phyloP scores from a whole-genome alignment of 495 filamentous ascomycete species.

The Evansstolkia leycettana region DNA sequence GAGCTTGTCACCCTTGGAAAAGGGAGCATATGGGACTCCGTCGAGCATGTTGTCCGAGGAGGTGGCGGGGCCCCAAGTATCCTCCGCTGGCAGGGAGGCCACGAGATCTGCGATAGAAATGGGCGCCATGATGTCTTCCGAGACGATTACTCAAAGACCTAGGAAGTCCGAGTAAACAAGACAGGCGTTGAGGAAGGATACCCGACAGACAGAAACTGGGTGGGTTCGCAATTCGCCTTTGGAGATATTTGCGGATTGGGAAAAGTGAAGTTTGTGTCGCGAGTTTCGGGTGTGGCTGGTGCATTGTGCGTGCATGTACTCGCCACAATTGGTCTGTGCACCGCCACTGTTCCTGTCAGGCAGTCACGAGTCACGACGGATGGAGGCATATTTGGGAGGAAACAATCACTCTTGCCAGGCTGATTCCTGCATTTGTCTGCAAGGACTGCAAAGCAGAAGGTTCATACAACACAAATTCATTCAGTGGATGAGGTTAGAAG shows the following conservation, averaged over 20 bases:
- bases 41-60: conserved; percentile 75
- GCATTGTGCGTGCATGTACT: conserved; percentile 6
- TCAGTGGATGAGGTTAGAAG: too few species aligned
- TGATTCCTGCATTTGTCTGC: too few species aligned
- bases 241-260: conserved; percentile 17
- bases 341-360: conserved; percentile 12
- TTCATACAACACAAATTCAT: too few species aligned
- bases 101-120: conserved; percentile 49
- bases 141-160: neutral
- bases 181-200: neutral
- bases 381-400: too few species aligned
- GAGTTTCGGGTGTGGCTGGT: conserved; percentile 24
- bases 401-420: too few species aligned
- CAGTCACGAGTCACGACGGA: too few species aligned
- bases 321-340: conserved; percentile 4
- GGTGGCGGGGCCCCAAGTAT: conserved; percentile 75
- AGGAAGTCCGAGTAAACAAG: neutral
- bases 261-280: conserved; percentile 36
- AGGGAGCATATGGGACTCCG: conserved; percentile 93
- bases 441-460: too few species aligned
- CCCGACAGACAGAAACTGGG: conserved; percentile 4
- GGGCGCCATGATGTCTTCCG: conserved; percentile 34
- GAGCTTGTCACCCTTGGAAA: conserved; percentile 96
- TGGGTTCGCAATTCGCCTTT: conserved; percentile 7
- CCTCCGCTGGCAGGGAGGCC: conserved; percentile 47